Evolutionary conservation across 2,329 filamentous ascomycete species (phyloP).

Genomic region (Aspergillus sp.): DNA sequence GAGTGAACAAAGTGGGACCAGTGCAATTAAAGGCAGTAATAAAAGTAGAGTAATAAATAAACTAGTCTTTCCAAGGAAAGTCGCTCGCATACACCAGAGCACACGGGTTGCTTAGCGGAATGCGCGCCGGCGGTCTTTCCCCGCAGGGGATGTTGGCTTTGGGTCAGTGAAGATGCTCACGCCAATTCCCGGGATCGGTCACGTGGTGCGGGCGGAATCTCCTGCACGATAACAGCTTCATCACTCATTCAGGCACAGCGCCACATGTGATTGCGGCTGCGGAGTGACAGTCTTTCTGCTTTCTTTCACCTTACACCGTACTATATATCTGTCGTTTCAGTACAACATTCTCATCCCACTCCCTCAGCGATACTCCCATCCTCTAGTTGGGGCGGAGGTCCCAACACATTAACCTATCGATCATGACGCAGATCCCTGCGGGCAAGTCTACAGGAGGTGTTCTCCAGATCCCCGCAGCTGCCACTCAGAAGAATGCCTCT

Average conservation of each 20-base stretch:
- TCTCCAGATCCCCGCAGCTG: constrained; percentile 52
- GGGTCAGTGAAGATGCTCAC: not conserved
- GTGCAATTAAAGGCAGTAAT: not conserved
- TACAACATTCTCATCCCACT: not conserved
- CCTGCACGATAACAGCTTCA: not conserved
- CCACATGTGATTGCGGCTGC: not conserved
- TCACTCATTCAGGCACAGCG: no score
- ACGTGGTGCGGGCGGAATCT: not conserved
- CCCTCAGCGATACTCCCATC: not conserved
- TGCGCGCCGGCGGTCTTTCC: constrained; percentile 2
- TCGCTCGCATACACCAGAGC: not conserved
- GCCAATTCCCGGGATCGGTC: not conserved
- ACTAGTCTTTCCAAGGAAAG: not conserved
- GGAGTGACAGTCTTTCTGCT: not conserved
- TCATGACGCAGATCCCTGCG: constrained; percentile 32
- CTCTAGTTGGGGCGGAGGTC: constrained; percentile 1
- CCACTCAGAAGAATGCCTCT: constrained; percentile 49
- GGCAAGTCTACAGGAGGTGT: constrained; percentile 53
- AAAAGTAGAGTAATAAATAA: not conserved
- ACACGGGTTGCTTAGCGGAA: constrained; percentile 2
- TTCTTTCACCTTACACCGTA: not conserved
- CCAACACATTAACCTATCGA: not conserved
- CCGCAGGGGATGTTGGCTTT: constrained; percentile 8
- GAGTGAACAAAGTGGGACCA: not conserved
- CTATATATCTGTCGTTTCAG: no score